These are phyloP conservation scores for Penicillium frequentans DNA, from an alignment of 2,329 filamentous ascomycete genomes.

Conservation along the genomic window DNA sequence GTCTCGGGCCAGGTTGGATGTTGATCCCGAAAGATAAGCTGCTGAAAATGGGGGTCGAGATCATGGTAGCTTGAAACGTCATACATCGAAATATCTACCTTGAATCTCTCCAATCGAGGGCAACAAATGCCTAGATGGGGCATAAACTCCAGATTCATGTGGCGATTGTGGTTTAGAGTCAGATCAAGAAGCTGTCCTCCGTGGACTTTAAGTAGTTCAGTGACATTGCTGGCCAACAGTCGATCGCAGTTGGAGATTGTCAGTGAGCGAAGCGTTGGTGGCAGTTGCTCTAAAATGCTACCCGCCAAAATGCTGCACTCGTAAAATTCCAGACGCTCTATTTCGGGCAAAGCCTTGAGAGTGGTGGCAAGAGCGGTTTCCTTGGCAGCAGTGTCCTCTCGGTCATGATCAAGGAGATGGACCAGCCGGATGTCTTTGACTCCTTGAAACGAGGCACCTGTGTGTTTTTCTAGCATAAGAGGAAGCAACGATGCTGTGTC, in stretches of 20 bases:
- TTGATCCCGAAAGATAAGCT: conserved; percentile 58
- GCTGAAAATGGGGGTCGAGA: conserved; percentile 71
- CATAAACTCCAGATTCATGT: conserved; percentile 74
- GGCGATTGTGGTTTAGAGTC: conserved; percentile 74
- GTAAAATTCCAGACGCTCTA: conserved; percentile 71
- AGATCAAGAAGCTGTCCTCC: conserved; percentile 68
- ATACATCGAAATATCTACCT: conserved; percentile 78
- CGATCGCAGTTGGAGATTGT: conserved; percentile 79
- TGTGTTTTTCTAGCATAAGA: conserved; percentile 55
- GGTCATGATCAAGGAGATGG: conserved; percentile 42
- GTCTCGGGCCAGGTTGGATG: conserved; percentile 75
- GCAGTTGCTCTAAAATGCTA: conserved; percentile 66
- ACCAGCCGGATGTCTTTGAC: conserved; percentile 38
- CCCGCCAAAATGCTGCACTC: conserved; percentile 72
- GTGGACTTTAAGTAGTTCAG: conserved; percentile 63
- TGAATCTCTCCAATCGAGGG: conserved; percentile 67
- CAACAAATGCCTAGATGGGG: conserved; percentile 65
- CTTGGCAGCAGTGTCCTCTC: conserved; percentile 37
- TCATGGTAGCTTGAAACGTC: conserved; percentile 68
- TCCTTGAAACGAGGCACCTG: conserved; percentile 53
- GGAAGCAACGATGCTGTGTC: conserved; percentile 40
- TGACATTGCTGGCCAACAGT: conserved; percentile 66
- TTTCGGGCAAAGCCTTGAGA: conserved; percentile 58
- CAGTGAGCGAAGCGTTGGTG: conserved; percentile 64
- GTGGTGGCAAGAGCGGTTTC: conserved; percentile 46